Base-by-base conservation (phyloP, 192 early-diverging fungal genomes). In the Pecoramyces ruminantium region DNA sequence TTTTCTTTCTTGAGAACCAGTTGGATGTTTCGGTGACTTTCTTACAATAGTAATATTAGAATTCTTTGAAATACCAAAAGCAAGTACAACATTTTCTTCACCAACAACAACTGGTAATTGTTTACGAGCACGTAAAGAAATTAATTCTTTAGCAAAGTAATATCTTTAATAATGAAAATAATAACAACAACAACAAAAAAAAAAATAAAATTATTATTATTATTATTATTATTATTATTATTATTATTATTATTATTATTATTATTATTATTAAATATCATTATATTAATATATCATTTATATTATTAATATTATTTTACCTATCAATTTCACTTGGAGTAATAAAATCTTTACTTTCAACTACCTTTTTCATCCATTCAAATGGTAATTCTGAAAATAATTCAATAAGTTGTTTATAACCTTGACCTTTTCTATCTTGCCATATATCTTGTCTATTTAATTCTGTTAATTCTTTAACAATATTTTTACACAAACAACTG, bases 341-440 rank as follows among this genome's bases (percentile, higher is more conserved):
- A 42, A 88, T 86, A 79, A 91, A 91, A 30, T 67, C 78, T 78
- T 83, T 83, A 39, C 83, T 86, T 84, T 91, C 90, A 38, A 91
- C 86, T 5, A 91, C 88, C 40, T 81, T 84, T 80, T 91, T 91
- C 28, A 91, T 83, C 90, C 90, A 91, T 42, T 91, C 90, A 83
- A 90, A 91, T 27, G 90, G 90, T 77, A 91, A 83, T 58, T 90
- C 86, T 17, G 86, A 78, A 80, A 91, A 91, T 15, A 86, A 58
- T 39, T 29, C 40, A 12, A 91, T 87, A 16, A 91, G 84, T 81
- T 85, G 86, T 80, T 82, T 82, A 81, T 89, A 91, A 6, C 80
- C 85, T 28, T 91, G 87, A 1, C 81, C 83, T 3, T 87, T 84
- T 78, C 84, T 81, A 80, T 88, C 85, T 25, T 83, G 85, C 90